Percentiles rank a stretch among this genome's conserved stretches.
Conservation (phyloP, 495 filamentous ascomycete genomes). For the Podospora tetraspora region DNA sequence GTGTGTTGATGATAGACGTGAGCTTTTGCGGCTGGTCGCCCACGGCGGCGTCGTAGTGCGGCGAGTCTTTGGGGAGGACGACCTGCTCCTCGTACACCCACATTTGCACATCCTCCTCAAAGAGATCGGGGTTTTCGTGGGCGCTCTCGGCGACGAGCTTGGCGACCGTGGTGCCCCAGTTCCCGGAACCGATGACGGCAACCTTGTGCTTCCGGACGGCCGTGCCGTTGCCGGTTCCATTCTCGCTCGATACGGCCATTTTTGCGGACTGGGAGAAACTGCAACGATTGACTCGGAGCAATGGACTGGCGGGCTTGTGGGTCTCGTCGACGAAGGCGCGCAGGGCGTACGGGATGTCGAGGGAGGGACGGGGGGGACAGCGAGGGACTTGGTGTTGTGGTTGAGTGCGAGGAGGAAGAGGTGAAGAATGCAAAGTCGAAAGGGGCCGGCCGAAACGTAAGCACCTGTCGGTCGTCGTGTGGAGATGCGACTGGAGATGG, state of each 20-base stretch:
- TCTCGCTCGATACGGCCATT: constrained; percentile 28
- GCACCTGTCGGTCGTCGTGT: constrained; percentile 9
- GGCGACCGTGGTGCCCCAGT: constrained; percentile 96
- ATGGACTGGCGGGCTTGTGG: constrained; percentile 4
- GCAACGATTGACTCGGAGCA: constrained; percentile 6
- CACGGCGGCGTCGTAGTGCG: constrained; percentile 48
- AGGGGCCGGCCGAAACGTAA: background rate
- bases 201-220: constrained; percentile 78
- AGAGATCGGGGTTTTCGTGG: constrained; percentile 65
- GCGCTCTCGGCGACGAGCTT: constrained; percentile 97
- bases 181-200: constrained; percentile 89
- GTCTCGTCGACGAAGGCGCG: background rate
- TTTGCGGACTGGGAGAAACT: constrained; percentile 19
- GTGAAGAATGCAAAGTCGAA: constrained; percentile 1
- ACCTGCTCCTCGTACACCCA: constrained; percentile 93
- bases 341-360: background rate
- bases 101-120: constrained; percentile 90
- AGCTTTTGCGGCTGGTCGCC: constrained; percentile 69
- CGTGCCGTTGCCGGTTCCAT: constrained; percentile 20
- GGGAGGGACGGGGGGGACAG: background rate
- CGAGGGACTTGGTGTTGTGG: background rate
- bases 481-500: constrained; percentile 16
- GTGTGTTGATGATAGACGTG: constrained; percentile 80
- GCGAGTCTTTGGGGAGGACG: constrained; percentile 58
- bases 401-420: background rate